phyloP scores from a whole-genome alignment of 1,284 basidiomycete genomes.

The Tilletia setariae region DNA sequence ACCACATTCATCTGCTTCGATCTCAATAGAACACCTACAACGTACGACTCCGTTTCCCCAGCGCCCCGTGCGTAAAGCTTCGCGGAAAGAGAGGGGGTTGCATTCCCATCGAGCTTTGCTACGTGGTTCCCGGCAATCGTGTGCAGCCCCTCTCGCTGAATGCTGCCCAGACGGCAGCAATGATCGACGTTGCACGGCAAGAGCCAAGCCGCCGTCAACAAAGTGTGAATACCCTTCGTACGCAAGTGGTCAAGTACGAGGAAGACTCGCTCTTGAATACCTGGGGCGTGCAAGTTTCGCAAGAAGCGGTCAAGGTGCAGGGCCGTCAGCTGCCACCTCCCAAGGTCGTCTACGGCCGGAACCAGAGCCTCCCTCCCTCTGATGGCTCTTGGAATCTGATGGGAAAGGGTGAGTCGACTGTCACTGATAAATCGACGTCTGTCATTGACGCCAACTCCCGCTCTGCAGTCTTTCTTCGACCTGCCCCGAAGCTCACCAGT shows the following conservation, averaged over 20 bases:
- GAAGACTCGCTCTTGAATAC: slow-evolving; percentile 27
- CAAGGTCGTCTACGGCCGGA: slow-evolving; percentile 45
- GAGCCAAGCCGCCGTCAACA: slow-evolving; percentile 25
- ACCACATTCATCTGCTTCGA: neutral
- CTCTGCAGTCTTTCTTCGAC: neutral
- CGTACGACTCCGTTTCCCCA: slow-evolving; percentile 25
- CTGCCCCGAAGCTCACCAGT: slow-evolving; percentile 26
- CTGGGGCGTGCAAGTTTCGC: slow-evolving; percentile 56
- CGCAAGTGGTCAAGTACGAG: slow-evolving; percentile 32
- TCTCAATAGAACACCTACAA: slow-evolving; percentile 29
- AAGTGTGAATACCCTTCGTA: slow-evolving; percentile 31
- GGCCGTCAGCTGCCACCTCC: slow-evolving; percentile 54
- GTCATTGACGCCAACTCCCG: too few relatives aligned
- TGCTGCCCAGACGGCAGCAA: slow-evolving; percentile 26
- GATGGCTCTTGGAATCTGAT: slow-evolving; percentile 39
- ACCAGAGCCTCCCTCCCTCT: slow-evolving; percentile 53
- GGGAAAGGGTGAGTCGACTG: slow-evolving; percentile 24
- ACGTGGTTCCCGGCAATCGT: slow-evolving; percentile 27
- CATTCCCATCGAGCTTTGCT: slow-evolving; percentile 36
- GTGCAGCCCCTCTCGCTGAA: slow-evolving; percentile 32
- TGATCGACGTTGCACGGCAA: slow-evolving; percentile 30
- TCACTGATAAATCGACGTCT: neutral
- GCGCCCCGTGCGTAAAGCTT: slow-evolving; percentile 32
- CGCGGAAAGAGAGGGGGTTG: slow-evolving; percentile 25
- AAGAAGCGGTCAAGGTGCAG: slow-evolving; percentile 45